Conservation (phyloP, 2,329 filamentous ascomycete species). For the Fusarium euwallaceae region DNA sequence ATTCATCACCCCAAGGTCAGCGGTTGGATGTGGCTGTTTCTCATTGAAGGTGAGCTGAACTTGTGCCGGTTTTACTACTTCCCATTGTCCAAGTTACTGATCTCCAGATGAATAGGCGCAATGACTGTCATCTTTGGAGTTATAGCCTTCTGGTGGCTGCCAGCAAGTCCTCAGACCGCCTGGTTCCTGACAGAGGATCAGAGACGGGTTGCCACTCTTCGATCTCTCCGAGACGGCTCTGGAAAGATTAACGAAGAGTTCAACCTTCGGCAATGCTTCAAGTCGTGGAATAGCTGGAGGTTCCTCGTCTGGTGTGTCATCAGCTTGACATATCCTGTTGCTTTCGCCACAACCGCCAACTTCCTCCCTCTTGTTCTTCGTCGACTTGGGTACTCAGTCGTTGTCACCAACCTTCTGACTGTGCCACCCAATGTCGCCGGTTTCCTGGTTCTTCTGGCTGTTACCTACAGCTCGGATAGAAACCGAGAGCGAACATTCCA, state of each 20-base stretch:
- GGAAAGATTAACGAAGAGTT: constrained; percentile 53
- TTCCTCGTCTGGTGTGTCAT: constrained; percentile 61
- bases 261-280: constrained; percentile 56
- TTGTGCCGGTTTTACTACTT: background rate
- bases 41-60: constrained; percentile 58
- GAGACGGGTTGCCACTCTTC: constrained; percentile 54
- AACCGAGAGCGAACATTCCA: constrained; percentile 61
- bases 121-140: constrained; percentile 43
- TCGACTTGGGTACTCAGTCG: constrained; percentile 57
- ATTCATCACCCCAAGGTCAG: background rate
- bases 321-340: constrained; percentile 62
- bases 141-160: constrained; percentile 41
- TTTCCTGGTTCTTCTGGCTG: constrained; percentile 58
- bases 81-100: constrained; percentile 18
- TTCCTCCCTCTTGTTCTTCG: constrained; percentile 63
- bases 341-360: constrained; percentile 53
- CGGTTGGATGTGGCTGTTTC: constrained; percentile 8
- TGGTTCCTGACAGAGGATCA: constrained; percentile 57
- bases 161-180: constrained; percentile 57
- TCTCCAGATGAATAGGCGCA: constrained; percentile 58
- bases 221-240: constrained; percentile 59
- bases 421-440: constrained; percentile 63
- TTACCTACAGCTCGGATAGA: constrained; percentile 59
- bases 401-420: constrained; percentile 63
- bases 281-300: constrained; percentile 53